These are phyloP conservation scores for Viola odorata DNA, from an alignment of 345 rosid genomes.

Conservation along the genomic window DNA sequence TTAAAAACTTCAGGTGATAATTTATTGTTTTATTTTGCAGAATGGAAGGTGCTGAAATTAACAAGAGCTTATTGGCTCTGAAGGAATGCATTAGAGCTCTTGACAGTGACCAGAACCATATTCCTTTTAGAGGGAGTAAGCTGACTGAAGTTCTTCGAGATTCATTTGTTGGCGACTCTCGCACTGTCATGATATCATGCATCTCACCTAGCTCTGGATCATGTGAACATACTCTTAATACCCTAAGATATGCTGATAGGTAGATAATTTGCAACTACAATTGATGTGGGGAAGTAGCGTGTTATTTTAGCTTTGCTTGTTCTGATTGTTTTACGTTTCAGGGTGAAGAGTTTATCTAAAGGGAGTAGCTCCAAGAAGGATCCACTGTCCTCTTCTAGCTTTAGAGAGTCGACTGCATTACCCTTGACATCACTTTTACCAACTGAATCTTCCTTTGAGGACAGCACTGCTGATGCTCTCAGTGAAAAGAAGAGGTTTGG, in stretches of 20 bases:
- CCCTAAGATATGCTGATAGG: conserved; percentile 68
- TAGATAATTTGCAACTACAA: conserved; percentile 15
- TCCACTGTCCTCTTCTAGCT: conserved; percentile 31
- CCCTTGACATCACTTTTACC: conserved; percentile 27
- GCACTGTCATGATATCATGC: conserved; percentile 69
- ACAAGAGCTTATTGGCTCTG: conserved; percentile 60
- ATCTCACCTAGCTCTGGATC: conserved; percentile 69
- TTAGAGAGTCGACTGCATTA: conserved; percentile 40
- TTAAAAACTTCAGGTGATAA: background rate
- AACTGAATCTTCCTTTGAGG: conserved; percentile 26
- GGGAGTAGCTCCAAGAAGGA: conserved; percentile 45
- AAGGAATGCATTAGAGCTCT: conserved; percentile 70
- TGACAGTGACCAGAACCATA: conserved; percentile 62
- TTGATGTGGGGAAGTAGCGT: background rate
- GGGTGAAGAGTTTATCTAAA: conserved; percentile 67
- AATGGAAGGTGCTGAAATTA: conserved; percentile 66
- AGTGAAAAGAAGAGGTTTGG: conserved; percentile 37
- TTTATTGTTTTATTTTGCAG: conserved; percentile 23
- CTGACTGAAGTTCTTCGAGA: conserved; percentile 70
- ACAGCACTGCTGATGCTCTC: conserved; percentile 23
- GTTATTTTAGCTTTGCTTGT: conserved; percentile 5
- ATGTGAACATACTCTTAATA: conserved; percentile 65
- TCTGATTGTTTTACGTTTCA: conserved; percentile 25
- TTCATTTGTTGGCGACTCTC: conserved; percentile 63
- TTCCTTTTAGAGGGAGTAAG: conserved; percentile 68